Percentiles rank a stretch among this genome's conserved stretches.
These are phyloP conservation scores for Globisporangium paddicum DNA, from an alignment of 352 stramenopile genomes.

Conservation along the genomic window DNA sequence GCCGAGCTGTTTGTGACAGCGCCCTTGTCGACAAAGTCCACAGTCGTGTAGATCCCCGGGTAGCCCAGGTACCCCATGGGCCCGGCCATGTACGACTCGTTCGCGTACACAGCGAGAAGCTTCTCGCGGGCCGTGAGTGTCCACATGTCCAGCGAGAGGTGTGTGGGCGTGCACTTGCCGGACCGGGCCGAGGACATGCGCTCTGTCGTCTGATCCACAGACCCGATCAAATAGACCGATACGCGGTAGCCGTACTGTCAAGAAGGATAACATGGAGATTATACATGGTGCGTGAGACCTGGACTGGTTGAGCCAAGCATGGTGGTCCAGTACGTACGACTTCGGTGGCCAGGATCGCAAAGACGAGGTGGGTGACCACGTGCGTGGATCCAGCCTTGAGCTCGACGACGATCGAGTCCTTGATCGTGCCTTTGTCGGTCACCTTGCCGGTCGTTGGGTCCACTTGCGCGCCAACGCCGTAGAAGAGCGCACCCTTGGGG, in stretches of 20 bases:
- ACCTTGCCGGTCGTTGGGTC: background rate
- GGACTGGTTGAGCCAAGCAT: too few relatives aligned
- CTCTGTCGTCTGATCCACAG: slow-evolving; percentile 11
- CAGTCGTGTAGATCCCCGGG: slow-evolving; percentile 43
- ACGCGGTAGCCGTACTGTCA: slow-evolving; percentile 24
- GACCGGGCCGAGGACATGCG: slow-evolving; percentile 27
- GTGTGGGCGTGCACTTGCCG: slow-evolving; percentile 41
- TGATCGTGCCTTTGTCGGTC: slow-evolving; percentile 9
- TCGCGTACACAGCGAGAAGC: slow-evolving; percentile 32
- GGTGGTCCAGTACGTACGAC: slow-evolving; percentile 1
- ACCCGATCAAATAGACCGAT: slow-evolving; percentile 14
- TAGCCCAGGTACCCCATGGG: slow-evolving; percentile 35
- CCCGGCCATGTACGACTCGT: slow-evolving; percentile 39
- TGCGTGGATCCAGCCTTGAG: slow-evolving; percentile 42
- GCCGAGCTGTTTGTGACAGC: slow-evolving; percentile 4
- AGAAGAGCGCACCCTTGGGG: background rate
- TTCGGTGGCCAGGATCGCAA: slow-evolving; percentile 43
- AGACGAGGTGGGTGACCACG: slow-evolving; percentile 25
- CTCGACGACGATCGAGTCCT: slow-evolving; percentile 28
- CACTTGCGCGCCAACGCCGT: background rate
- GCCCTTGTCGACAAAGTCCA: slow-evolving; percentile 24
- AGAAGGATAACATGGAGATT: too few relatives aligned
- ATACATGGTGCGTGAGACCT: too few relatives aligned
- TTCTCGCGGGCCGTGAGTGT: slow-evolving; percentile 23
- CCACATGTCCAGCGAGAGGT: slow-evolving; percentile 60